phyloP scores from a whole-genome alignment of 805 yeast species.

The Kodamaea hsintzibuensis region DNA sequence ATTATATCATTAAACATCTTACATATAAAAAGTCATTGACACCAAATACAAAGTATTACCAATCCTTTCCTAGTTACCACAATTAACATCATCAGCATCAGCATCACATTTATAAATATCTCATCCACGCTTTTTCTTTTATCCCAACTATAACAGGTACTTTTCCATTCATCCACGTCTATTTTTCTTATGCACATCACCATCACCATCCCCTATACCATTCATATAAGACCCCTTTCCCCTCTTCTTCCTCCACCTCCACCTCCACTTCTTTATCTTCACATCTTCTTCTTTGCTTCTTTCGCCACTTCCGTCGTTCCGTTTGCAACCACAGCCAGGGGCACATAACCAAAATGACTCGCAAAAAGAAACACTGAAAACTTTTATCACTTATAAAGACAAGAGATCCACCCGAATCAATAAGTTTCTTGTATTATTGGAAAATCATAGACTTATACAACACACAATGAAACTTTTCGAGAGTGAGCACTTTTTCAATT shows the following conservation, averaged over 20 bases:
- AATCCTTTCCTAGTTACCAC: too few relatives aligned
- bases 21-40: too few relatives aligned
- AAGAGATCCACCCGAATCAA: not conserved
- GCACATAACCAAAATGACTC: not conserved
- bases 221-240: not conserved
- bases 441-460: too few relatives aligned
- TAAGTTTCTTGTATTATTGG: not conserved
- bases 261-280: not conserved
- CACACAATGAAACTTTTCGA: slow-evolving; percentile 73
- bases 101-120: too few relatives aligned
- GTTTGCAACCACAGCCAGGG: not conserved
- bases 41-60: too few relatives aligned
- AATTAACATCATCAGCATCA: too few relatives aligned
- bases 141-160: too few relatives aligned
- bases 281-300: not conserved
- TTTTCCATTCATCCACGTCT: too few relatives aligned
- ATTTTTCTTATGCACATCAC: too few relatives aligned
- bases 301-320: not conserved
- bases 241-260: not conserved
- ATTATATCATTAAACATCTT: too few relatives aligned
- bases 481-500: slow-evolving; percentile 66
- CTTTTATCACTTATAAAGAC: not conserved
- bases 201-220: not conserved
- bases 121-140: too few relatives aligned
- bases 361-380: not conserved